Base-by-base conservation (phyloP, 768 basidiomycete genomes). In the Tephrocybe sp. region DNA sequence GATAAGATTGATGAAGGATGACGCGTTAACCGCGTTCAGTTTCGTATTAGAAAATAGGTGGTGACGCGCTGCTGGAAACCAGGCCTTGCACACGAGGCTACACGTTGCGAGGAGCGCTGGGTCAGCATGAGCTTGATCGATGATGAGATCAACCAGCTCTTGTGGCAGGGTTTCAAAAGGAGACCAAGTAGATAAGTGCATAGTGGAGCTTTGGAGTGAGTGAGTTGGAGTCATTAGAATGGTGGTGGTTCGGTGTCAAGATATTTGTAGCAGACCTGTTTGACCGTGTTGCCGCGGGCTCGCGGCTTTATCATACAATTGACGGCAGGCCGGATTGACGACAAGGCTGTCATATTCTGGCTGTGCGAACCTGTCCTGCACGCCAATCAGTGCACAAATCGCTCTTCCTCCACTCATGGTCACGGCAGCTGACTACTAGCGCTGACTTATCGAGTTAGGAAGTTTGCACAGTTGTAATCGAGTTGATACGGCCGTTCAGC, bases 51-150 rank as follows among this genome's bases (percentile, higher is more conserved):
- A 52, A 45, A 64, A 61, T 34, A 63, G 56, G 19, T 59, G 58
- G 27, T 56, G 50, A 26, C 60, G 44, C 35, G 52, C 35, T 15
- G 58, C 28, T 11, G 49, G 52, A 19, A 58, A 37, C 61, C 61
- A 64, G 5, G 50, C 39, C 26, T 49, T 52, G 53, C 58, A 64
- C 15, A 57, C 61, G 16, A 59, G 42, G 16, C 57, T 59, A 52
- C 60, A 61, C 2, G 47, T 28, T 8, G 49, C 44, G 11, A 63
- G 60, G 11, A 55, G 39, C 13, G 13, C 4, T 9, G 4, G 21
- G 37, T 60, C 53, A 24, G 51, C 51, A 25, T 47, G 51, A 12
- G 58, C 35, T 26, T 58, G 54, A 22, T 57, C 56, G 27, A 63
- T 47, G 36, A 61, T 47, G 5, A 49, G 15, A 24, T 64, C 61